phyloP scores from a whole-genome alignment of 1,284 basidiomycete genomes.

The Marasmius fiardii region DNA sequence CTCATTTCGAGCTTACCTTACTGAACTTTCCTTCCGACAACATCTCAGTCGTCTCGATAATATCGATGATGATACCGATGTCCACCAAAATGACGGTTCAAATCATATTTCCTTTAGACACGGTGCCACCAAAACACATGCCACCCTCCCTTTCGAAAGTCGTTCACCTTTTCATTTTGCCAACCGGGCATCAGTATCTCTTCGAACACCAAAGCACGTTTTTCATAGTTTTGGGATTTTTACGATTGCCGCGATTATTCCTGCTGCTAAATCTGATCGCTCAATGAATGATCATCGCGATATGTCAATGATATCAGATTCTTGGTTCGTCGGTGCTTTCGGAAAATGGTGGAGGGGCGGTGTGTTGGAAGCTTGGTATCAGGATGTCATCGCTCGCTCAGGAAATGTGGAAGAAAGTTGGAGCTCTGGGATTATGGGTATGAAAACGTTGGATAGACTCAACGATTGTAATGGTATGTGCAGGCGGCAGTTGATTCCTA shows the following conservation, averaged over 20 bases:
- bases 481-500: background rate
- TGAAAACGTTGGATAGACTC: conserved; percentile 65
- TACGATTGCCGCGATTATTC: conserved; percentile 78
- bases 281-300: conserved; percentile 33
- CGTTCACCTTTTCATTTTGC: conserved; percentile 79
- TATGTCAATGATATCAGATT: conserved; percentile 57
- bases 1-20: conserved; percentile 91
- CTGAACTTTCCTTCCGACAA: conserved; percentile 91
- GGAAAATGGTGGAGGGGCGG: conserved; percentile 86
- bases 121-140: conserved; percentile 21
- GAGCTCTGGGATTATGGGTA: conserved; percentile 68
- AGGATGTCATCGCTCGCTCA: conserved; percentile 56
- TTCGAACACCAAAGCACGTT: conserved; percentile 90
- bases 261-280: conserved; percentile 35
- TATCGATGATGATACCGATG: conserved; percentile 43
- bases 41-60: conserved; percentile 84
- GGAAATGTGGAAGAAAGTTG: conserved; percentile 66
- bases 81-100: conserved; percentile 30
- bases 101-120: conserved; percentile 31
- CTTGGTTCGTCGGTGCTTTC: conserved; percentile 86
- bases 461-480: conserved; percentile 59
- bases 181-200: conserved; percentile 86
- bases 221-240: conserved; percentile 84
- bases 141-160: conserved; percentile 35
- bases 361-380: conserved; percentile 66